These are phyloP conservation scores for Lipomyces starkeyi DNA, from an alignment of 805 yeast species.

Conservation along the genomic window DNA sequence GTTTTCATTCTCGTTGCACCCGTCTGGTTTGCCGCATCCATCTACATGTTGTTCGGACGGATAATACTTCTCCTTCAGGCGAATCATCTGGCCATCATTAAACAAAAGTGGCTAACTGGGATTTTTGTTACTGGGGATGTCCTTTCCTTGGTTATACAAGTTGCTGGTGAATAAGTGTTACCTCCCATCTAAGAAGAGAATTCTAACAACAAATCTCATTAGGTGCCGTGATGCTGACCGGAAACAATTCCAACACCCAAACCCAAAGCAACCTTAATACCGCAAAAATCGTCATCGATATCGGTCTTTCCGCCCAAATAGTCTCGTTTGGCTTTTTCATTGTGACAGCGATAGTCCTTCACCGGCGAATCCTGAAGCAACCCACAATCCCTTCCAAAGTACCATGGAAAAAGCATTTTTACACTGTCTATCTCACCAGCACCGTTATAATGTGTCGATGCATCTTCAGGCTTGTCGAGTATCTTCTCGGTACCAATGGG, in stretches of 20 bases:
- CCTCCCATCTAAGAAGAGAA: too few relatives aligned
- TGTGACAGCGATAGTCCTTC: conserved; percentile 37
- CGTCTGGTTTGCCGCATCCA: conserved; percentile 40
- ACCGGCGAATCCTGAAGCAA: conserved; percentile 5
- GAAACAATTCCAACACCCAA: too few relatives aligned
- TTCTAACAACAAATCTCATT: too few relatives aligned
- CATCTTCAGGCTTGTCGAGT: too few relatives aligned
- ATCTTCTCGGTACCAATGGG: too few relatives aligned
- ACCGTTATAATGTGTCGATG: too few relatives aligned
- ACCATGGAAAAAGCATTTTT: too few relatives aligned
- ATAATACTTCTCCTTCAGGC: conserved; percentile 30
- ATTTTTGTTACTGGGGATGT: conserved; percentile 42
- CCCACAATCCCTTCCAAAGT: too few relatives aligned
- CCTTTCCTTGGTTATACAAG: conserved; percentile 39
- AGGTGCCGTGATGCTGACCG: too few relatives aligned
- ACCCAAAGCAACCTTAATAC: too few relatives aligned
- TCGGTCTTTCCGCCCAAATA: conserved; percentile 47
- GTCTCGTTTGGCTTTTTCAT: conserved; percentile 45
- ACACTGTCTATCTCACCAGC: too few relatives aligned
- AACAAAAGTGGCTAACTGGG: conserved; percentile 33
- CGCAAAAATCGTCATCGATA: conserved; percentile 38
- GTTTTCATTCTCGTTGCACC: conserved; percentile 41
- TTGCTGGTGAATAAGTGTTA: conserved; percentile 24
- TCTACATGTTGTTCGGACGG: conserved; percentile 41
- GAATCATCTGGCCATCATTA: conserved; percentile 26